Percentiles rank a stretch among this genome's conserved stretches.
Conservation (phyloP, 2,329 filamentous ascomycete genomes). For the Aspergillus brunneoviolaceus region DNA sequence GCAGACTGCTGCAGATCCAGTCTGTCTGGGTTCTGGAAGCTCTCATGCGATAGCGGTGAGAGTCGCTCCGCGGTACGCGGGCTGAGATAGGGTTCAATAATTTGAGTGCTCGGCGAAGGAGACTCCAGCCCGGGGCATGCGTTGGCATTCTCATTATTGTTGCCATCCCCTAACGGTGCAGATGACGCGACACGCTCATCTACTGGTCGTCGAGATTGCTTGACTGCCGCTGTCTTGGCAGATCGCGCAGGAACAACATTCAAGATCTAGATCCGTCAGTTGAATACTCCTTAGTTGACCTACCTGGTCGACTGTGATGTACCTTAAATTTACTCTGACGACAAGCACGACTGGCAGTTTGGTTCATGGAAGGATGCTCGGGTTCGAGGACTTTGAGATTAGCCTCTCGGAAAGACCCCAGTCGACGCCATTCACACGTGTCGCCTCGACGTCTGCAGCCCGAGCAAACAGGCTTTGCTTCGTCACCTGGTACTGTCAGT, state of each 20-base stretch:
- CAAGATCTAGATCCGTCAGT: slow-evolving; percentile 19
- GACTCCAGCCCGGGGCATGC: too few species aligned
- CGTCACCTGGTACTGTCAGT: slow-evolving; percentile 25
- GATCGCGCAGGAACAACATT: slow-evolving; percentile 17
- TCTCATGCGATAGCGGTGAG: neutral
- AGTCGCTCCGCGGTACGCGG: neutral
- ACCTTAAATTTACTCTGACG: slow-evolving; percentile 29
- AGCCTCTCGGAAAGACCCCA: slow-evolving; percentile 32
- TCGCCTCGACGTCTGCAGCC: slow-evolving; percentile 33
- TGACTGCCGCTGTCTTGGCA: neutral
- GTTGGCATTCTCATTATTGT: too few species aligned
- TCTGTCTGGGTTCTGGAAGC: neutral
- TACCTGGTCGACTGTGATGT: neutral
- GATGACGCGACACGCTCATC: neutral
- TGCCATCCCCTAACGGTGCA: neutral
- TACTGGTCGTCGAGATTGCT: neutral
- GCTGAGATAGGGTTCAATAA: neutral
- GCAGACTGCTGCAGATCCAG: neutral
- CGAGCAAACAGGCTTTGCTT: slow-evolving; percentile 30
- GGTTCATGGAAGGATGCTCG: slow-evolving; percentile 33
- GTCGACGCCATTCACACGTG: slow-evolving; percentile 31
- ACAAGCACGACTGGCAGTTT: slow-evolving; percentile 17
- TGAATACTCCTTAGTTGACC: too few species aligned
- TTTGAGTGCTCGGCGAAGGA: neutral
- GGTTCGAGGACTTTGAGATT: slow-evolving; percentile 31